A percentile compares a stretch with the other conserved stretches of the same genome.
phyloP scores from a whole-genome alignment of 208 protist species.

The Phytomonas sp. region DNA sequence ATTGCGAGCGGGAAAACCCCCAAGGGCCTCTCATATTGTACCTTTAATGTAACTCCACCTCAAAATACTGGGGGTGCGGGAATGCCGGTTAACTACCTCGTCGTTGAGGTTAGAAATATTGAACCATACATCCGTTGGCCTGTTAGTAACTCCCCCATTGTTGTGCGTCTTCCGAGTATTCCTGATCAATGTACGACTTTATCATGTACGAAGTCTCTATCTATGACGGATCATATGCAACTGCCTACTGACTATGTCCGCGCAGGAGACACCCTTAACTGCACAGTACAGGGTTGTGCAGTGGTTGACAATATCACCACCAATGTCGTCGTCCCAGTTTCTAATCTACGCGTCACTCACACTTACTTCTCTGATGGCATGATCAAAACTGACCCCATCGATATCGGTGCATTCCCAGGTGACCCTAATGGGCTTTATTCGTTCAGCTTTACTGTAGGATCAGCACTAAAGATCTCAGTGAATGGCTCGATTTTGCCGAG shows the following conservation, averaged over 20 bases:
- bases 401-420: conserved; percentile 37
- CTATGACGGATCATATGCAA: conserved; percentile 8
- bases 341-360: conserved; percentile 27
- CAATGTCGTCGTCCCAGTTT: conserved; percentile 46
- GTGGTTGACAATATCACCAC: conserved; percentile 23
- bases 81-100: conserved; percentile 39
- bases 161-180: conserved; percentile 47
- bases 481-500: conserved; percentile 24
- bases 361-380: conserved; percentile 23
- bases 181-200: conserved; percentile 32
- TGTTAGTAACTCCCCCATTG: conserved; percentile 49
- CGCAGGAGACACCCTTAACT: conserved; percentile 24
- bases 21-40: conserved; percentile 27
- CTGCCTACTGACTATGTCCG: conserved; percentile 41
- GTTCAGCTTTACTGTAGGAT: conserved; percentile 27
- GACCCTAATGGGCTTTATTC: conserved; percentile 49
- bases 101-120: conserved; percentile 26
- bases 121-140: conserved; percentile 40
- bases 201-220: conserved; percentile 18
- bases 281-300: conserved; percentile 46
- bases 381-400: conserved; percentile 17
- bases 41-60: conserved; percentile 56
- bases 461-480: conserved; percentile 22
- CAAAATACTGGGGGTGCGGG: conserved; percentile 1
- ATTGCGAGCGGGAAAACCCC: conserved; percentile 18